Base-by-base conservation (phyloP, 331 rosid species). In the Cydonia oblonga region DNA sequence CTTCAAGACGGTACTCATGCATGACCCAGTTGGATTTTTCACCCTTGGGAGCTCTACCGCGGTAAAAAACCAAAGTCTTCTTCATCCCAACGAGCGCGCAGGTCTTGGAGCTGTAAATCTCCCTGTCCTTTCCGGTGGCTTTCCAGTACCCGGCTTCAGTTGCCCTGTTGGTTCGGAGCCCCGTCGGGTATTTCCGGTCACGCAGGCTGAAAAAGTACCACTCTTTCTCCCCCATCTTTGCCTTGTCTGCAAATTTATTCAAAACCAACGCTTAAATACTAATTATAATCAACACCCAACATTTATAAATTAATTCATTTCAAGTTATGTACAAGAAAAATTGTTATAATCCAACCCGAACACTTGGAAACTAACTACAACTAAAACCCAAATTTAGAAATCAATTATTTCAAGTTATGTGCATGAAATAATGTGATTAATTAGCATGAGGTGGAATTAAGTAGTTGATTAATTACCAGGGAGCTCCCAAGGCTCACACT, bases 71-170 rank as follows among this genome's bases (percentile, higher is more conserved):
- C 66, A 95, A 69, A 8, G 98, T 95, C 76, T 95, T 95, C 93
- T 95, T 95, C 98, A 95, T 95, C 1, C 98, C 98, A 2, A 95
- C 92, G 2, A 95, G 84, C 1, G 86, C 83, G 24, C 86, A 85
- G 4, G 91, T 87, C 49, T 83, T 95, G 0, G 93, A 81, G 76
- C 93, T 88, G 58, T 84, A 88, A 67, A 95, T 95, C 81, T 95
- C 97, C 56, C 98, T 81, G 69, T 95, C 98, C 60, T 95, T 95
- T 0, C 99, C 97, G 0, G 99, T 95, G 5, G 99, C 99, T 53
- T 95, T 95, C 98, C 98, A 95, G 80, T 95, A 95, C 10, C 98
- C 98, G 22, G 96, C 98, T 68, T 91, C 98, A 0, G 98, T 95
- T 0, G 99, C 99, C 42, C 97, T 67, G 74, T 95, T 95, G 2